phyloP scores from a whole-genome alignment of 2,329 filamentous ascomycete species.

The Pleomassaria siparia region DNA sequence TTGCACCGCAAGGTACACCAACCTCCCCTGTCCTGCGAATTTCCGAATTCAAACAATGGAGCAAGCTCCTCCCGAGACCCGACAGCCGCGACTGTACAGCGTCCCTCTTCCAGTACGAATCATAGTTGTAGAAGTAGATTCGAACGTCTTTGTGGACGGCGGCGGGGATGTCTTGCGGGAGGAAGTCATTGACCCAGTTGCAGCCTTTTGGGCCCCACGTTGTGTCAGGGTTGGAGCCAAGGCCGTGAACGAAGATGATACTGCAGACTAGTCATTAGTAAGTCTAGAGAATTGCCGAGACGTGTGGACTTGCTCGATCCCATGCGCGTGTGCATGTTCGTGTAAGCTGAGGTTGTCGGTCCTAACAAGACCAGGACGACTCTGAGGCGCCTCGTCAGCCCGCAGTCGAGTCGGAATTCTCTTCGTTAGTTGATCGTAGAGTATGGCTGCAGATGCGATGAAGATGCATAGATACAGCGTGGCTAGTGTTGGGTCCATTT shows the following conservation, averaged over 20 bases:
- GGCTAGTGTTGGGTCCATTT: background rate
- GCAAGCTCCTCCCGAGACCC: slow-evolving; percentile 8
- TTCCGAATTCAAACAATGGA: slow-evolving; percentile 2
- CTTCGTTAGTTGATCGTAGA: slow-evolving; percentile 9
- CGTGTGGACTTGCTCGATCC: slow-evolving; percentile 10
- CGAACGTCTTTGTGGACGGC: slow-evolving; percentile 7
- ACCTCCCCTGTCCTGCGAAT: slow-evolving; percentile 8
- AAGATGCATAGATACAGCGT: slow-evolving; percentile 9
- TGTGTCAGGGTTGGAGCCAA: slow-evolving; percentile 11
- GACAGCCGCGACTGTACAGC: slow-evolving; percentile 7
- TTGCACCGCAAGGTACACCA: background rate
- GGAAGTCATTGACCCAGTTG: slow-evolving; percentile 10
- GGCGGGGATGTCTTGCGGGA: slow-evolving; percentile 11
- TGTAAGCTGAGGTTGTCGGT: slow-evolving; percentile 1
- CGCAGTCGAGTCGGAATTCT: slow-evolving; percentile 5
- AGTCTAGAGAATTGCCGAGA: background rate
- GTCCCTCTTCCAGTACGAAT: slow-evolving; percentile 14
- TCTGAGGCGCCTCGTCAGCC: slow-evolving; percentile 4
- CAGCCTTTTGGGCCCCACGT: slow-evolving; percentile 8
- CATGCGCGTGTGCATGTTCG: slow-evolving; percentile 2
- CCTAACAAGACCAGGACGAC: slow-evolving; percentile 8
- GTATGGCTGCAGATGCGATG: slow-evolving; percentile 3
- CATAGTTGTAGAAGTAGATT: slow-evolving; percentile 15
- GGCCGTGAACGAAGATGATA: slow-evolving; percentile 12
- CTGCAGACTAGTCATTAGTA: slow-evolving; percentile 1